Conservation (phyloP, 768 basidiomycete species). For the Dentipellis sp. region DNA sequence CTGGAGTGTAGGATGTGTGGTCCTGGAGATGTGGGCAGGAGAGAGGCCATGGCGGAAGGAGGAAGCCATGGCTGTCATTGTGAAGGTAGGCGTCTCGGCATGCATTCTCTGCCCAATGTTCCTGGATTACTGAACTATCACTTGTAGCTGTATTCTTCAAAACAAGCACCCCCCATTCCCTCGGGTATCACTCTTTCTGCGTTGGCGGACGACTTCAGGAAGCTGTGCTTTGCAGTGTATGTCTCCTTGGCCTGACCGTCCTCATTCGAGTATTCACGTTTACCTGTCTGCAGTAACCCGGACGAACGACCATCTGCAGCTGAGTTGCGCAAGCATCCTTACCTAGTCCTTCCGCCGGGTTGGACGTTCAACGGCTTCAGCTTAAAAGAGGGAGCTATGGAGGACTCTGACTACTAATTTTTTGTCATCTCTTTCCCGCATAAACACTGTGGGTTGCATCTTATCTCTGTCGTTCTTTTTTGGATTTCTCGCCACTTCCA, state of each 20-base stretch:
- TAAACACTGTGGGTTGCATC: conserved; percentile 7
- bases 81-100: conserved; percentile 52
- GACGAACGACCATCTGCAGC: conserved; percentile 73
- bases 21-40: conserved; percentile 99
- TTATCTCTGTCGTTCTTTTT: background rate
- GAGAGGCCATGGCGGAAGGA: conserved; percentile 89
- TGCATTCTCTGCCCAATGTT: background rate
- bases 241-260: conserved; percentile 17
- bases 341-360: conserved; percentile 59
- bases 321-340: conserved; percentile 73
- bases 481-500: background rate
- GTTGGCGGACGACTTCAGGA: conserved; percentile 78
- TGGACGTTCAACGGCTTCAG: conserved; percentile 66
- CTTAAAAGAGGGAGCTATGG: conserved; percentile 1
- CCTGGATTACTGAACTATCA: conserved; percentile 1
- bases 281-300: conserved; percentile 48
- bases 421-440: conserved; percentile 8
- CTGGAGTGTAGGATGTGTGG: conserved; percentile 98
- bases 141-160: conserved; percentile 70
- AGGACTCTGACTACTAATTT: conserved; percentile 10
- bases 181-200: conserved; percentile 67
- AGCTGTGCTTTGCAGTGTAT: conserved; percentile 84
- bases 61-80: conserved; percentile 87
- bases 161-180: conserved; percentile 84
- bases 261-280: background rate